Percentiles rank a stretch among this genome's conserved stretches.
Evolutionary conservation across 768 basidiomycete species (phyloP).

Genomic region (Kwoniella newhampshirensis): DNA sequence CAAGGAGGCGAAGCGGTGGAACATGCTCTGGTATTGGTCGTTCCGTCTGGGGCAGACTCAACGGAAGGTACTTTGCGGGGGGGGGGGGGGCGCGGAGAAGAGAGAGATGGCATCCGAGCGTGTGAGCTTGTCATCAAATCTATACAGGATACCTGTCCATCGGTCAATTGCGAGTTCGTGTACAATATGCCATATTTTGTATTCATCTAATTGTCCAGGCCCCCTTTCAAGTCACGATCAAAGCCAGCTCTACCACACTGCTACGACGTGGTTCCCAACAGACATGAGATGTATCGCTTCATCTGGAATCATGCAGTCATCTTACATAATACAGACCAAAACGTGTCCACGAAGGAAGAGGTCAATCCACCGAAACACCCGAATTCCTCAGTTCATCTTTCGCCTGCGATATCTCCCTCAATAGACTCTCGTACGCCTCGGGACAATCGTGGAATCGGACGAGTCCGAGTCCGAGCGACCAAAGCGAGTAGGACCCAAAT

Average conservation of each 20-base stretch:
- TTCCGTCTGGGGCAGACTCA: not conserved
- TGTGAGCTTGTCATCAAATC: no score
- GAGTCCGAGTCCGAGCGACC: slow-evolving; percentile 73
- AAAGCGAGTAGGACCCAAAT: slow-evolving; percentile 76
- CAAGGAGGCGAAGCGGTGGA: not conserved
- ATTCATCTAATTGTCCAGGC: not conserved
- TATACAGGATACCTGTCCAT: no score
- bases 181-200: not conserved
- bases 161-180: no score
- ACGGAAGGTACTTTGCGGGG: not conserved
- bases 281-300: no score
- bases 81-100: no score
- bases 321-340: not conserved
- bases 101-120: no score
- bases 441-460: slow-evolving; percentile 74
- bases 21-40: not conserved
- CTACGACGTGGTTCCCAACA: no score
- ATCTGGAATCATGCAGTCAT: no score
- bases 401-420: slow-evolving; percentile 64
- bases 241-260: no score
- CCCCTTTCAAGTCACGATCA: no score
- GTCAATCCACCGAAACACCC: slow-evolving; percentile 67
- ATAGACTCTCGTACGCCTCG: slow-evolving; percentile 70
- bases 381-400: slow-evolving; percentile 63
- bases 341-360: no score